Evolutionary conservation across 257 asterid genomes (phyloP).

Genomic region (Primulina eburnea): DNA sequence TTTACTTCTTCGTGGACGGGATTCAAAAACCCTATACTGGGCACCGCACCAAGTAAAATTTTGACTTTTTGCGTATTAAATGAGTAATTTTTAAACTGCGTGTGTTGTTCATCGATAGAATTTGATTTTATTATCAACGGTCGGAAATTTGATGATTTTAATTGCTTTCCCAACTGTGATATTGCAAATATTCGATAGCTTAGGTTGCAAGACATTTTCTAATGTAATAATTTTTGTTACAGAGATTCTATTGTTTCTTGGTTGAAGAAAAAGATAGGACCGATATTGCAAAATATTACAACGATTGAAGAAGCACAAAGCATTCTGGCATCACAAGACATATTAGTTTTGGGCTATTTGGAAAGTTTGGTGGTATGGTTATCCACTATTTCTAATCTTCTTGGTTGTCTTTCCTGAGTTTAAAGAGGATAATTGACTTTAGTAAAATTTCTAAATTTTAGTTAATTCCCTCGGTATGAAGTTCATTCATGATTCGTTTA

Average conservation of each 20-base stretch:
- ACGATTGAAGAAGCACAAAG: constrained; percentile 72
- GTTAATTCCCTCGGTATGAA: not conserved
- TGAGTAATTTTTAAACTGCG: not conserved
- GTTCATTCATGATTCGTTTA: not conserved
- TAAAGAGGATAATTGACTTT: not conserved
- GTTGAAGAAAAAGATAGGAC: constrained; percentile 86
- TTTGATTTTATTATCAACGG: not conserved
- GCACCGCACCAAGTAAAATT: constrained; percentile 64
- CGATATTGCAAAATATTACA: constrained; percentile 55
- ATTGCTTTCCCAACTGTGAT: not conserved
- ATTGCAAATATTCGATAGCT: not conserved
- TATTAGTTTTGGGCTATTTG: constrained; percentile 60
- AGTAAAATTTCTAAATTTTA: not conserved
- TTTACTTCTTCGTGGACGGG: constrained; percentile 75
- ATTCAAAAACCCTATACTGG: constrained; percentile 71
- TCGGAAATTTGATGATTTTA: not conserved
- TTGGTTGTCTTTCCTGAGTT: not conserved
- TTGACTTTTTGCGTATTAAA: not conserved
- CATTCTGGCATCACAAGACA: constrained; percentile 56
- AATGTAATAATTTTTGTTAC: constrained; percentile 27
- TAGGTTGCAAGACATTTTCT: not conserved
- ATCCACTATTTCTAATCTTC: constrained; percentile 6
- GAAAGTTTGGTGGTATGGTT: constrained; percentile 69
- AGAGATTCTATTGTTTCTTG: constrained; percentile 84
- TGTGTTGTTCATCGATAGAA: not conserved